A percentile compares a stretch with the other conserved stretches of the same genome.
Conservation (phyloP, 257 asterid genomes). For the Hygrophila difformis region DNA sequence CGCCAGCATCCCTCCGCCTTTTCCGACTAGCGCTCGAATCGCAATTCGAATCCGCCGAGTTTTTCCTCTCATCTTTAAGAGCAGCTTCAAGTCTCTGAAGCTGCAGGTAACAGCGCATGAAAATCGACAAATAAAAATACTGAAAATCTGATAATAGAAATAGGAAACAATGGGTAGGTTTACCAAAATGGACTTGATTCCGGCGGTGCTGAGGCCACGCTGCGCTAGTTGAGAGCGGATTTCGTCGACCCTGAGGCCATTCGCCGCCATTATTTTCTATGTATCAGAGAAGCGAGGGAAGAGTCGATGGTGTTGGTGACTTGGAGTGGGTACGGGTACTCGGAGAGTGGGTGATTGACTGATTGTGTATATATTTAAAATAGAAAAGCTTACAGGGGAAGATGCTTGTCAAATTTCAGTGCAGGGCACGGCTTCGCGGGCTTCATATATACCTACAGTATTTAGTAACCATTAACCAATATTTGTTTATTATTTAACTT, state of each 20-base stretch:
- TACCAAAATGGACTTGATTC: slow-evolving; percentile 63
- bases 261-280: slow-evolving; percentile 34
- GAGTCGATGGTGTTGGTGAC: too few species aligned
- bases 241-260: slow-evolving; percentile 51
- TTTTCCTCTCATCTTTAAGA: slow-evolving; percentile 30
- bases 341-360: slow-evolving; percentile 15
- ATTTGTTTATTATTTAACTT: too few species aligned
- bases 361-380: neutral
- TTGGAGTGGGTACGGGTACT: slow-evolving; percentile 8
- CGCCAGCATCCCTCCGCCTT: slow-evolving; percentile 34
- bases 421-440: slow-evolving; percentile 28
- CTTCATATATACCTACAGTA: too few species aligned
- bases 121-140: neutral
- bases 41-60: slow-evolving; percentile 19
- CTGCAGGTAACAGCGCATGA: slow-evolving; percentile 31
- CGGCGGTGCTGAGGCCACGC: slow-evolving; percentile 73
- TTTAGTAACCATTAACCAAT: too few species aligned
- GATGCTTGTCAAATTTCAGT: slow-evolving; percentile 20
- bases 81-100: slow-evolving; percentile 65
- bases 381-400: slow-evolving; percentile 23
- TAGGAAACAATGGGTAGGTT: neutral
- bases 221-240: slow-evolving; percentile 52
- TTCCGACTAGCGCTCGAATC: slow-evolving; percentile 24
- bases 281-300: too few species aligned
- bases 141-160: neutral